phyloP scores from a whole-genome alignment of 495 filamentous ascomycete genomes.

The Stereocaulon alpinum region DNA sequence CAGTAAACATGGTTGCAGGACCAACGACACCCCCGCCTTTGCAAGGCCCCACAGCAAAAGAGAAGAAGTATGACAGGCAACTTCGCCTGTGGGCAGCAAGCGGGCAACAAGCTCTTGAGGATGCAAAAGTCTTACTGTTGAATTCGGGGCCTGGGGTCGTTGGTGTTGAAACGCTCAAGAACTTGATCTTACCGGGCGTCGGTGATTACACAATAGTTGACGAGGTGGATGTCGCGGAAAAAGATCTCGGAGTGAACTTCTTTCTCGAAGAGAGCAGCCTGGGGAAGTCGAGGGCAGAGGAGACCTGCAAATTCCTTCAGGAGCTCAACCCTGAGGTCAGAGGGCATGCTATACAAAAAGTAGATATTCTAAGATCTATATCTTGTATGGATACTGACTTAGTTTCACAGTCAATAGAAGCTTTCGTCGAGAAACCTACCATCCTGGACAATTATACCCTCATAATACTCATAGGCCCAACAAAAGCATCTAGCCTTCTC shows the following conservation, averaged over 20 bases:
- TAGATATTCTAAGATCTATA: slow-evolving; percentile 26
- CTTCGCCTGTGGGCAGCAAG: slow-evolving; percentile 90
- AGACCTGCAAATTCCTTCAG: slow-evolving; percentile 60
- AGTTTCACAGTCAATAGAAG: slow-evolving; percentile 28
- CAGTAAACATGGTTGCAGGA: slow-evolving; percentile 15
- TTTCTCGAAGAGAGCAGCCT: slow-evolving; percentile 74
- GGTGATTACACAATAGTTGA: slow-evolving; percentile 94
- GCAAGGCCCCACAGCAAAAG: slow-evolving; percentile 62
- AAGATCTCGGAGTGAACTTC: slow-evolving; percentile 91
- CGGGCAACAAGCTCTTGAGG: slow-evolving; percentile 82
- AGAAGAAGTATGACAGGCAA: slow-evolving; percentile 92
- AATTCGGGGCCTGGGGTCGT: slow-evolving; percentile 66
- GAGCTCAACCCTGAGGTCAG: slow-evolving; percentile 96
- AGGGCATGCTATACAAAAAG: slow-evolving; percentile 48
- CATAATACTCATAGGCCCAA: slow-evolving; percentile 65
- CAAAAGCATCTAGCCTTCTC: slow-evolving; percentile 45
- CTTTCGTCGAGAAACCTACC: slow-evolving; percentile 31
- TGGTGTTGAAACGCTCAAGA: slow-evolving; percentile 91
- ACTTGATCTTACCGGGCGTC: slow-evolving; percentile 85
- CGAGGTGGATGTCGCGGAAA: slow-evolving; percentile 60
- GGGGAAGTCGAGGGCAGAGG: slow-evolving; percentile 70
- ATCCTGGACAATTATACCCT: slow-evolving; percentile 53
- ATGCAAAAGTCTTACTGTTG: slow-evolving; percentile 76
- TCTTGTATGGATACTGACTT: slow-evolving; percentile 5
- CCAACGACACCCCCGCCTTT: slow-evolving; percentile 19